phyloP scores from a whole-genome alignment of 2,329 filamentous ascomycete genomes.

The Purpureocillium takamizusanense region DNA sequence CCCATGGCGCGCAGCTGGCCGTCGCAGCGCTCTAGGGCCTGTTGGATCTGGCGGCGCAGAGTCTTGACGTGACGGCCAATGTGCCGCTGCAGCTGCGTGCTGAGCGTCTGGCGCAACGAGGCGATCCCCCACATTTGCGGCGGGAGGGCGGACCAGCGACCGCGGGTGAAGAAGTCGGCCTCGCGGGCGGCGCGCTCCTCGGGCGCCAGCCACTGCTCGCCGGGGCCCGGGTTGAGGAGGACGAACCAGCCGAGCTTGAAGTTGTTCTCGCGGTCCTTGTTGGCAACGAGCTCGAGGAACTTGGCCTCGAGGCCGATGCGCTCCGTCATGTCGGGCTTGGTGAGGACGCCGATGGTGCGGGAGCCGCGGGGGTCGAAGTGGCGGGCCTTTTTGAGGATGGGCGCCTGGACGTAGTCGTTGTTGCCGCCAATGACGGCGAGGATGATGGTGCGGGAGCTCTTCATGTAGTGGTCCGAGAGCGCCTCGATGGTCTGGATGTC shows the following conservation, averaged over 20 bases:
- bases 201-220: conserved; percentile 33
- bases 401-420: conserved; percentile 44
- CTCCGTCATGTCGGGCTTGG: conserved; percentile 44
- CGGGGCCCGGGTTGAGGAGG: conserved; percentile 38
- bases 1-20: conserved; percentile 40
- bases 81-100: conserved; percentile 39
- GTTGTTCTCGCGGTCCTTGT: conserved; percentile 39
- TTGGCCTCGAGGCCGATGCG: conserved; percentile 43
- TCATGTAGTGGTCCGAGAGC: conserved; percentile 46
- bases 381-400: conserved; percentile 40
- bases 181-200: conserved; percentile 33
- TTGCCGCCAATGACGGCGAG: conserved; percentile 47
- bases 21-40: conserved; percentile 38
- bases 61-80: conserved; percentile 43
- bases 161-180: conserved; percentile 38
- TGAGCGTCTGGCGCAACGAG: conserved; percentile 38
- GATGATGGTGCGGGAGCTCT: conserved; percentile 45
- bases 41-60: conserved; percentile 40
- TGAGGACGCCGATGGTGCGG: conserved; percentile 41
- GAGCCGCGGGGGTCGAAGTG: conserved; percentile 40
- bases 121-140: conserved; percentile 37
- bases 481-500: conserved; percentile 44
- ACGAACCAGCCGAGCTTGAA: conserved; percentile 45
- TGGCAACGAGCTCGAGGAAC: conserved; percentile 43
- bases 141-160: conserved; percentile 39